Evolutionary conservation across 129 eudicot genomes (phyloP), one percentile per base, ranked within the genome.

Genomic region (Helichrysum umbraculigerum): DNA sequence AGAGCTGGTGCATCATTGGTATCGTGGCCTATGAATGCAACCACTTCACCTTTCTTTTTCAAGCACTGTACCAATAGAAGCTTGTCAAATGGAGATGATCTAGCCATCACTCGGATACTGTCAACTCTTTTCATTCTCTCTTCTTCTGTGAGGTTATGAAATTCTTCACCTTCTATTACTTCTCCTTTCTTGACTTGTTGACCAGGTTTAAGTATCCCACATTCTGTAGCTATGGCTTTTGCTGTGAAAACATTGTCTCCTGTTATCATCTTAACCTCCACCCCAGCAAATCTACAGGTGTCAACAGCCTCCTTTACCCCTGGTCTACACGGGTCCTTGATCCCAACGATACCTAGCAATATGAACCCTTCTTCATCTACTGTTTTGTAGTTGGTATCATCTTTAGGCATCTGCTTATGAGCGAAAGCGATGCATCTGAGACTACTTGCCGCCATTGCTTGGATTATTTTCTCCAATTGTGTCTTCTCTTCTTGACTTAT

Each of bases 181-280:
- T 85, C 89, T n/a, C 87, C 89, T 11, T 69, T 66, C 42, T 21
- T 76, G 17, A 81, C 77, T 41, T 75, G 64, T 66, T 86, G 81
- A 52, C 78, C 82, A 0, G 66, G 51, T 41, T 81, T 66, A 25
- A 92, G 94, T 66, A 92, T 92, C 32, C 98, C 93, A 4, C 96
- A 90, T 60, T 92, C 96, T 22, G 96, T 70, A 28, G 98, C 98
- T 62, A 92, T 92, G 34, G 98, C 96, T 76, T 92, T 88, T 35
- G 98, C 96, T 9, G 98, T 92, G 84, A 92, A 92, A 20, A 92
- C 82, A 35, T 92, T 92, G 84, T 92, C 98, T 56, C 98, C 98
- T 0, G 96, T 92, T 66, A 92, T 92, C 98, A 92, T 92, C 70
- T 84, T 92, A 33, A 92, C 83, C 50, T 85, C 80, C 1, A 92